phyloP scores from a whole-genome alignment of 345 rosid species.

The Fremontodendron californicum region DNA sequence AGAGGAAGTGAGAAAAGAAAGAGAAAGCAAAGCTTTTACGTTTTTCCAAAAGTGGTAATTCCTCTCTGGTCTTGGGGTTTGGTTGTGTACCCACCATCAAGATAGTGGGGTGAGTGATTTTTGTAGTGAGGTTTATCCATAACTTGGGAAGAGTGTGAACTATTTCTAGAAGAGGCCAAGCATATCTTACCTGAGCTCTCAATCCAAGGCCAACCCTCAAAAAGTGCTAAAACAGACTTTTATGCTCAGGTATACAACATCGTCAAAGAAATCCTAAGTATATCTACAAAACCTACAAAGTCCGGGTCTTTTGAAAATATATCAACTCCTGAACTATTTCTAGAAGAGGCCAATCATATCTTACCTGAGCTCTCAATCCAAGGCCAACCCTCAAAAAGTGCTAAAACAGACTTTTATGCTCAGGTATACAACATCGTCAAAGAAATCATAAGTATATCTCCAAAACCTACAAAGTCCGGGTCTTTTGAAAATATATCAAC shows the following conservation, averaged over 20 bases:
- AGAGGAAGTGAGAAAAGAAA: background rate
- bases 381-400: background rate
- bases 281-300: background rate
- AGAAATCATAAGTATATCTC: background rate
- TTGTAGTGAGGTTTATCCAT: background rate
- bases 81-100: background rate
- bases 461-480: background rate
- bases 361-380: background rate
- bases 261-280: background rate
- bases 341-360: background rate
- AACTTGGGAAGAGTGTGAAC: too few species aligned
- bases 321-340: too few species aligned
- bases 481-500: background rate
- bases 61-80: background rate
- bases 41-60: background rate
- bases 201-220: background rate
- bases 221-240: background rate
- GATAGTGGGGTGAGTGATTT: background rate
- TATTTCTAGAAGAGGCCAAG: background rate
- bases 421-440: background rate
- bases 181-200: background rate
- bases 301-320: background rate
- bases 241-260: background rate
- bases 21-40: background rate
- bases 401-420: background rate